These are phyloP conservation scores for Calendula officinalis DNA, from an alignment of 129 eudicot species.

Conservation along the genomic window DNA sequence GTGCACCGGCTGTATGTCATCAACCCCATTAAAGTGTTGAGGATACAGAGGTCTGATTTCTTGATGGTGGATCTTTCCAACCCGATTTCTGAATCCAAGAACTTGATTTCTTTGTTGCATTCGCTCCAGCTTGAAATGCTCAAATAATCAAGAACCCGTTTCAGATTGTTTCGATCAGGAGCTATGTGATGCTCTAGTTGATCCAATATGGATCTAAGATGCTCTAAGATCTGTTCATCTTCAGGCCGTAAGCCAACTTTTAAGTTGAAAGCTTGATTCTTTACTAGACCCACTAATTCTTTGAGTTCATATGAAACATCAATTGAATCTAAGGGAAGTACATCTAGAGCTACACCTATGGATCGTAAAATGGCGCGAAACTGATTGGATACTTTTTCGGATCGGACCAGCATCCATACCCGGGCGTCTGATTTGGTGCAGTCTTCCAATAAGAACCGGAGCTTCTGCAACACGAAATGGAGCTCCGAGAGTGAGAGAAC, in stretches of 20 bases:
- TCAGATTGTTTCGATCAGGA: constrained; percentile 47
- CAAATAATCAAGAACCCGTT: constrained; percentile 59
- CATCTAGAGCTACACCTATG: constrained; percentile 66
- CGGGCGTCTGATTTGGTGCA: constrained; percentile 48
- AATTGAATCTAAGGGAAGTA: constrained; percentile 32
- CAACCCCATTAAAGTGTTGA: constrained; percentile 53
- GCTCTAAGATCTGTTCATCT: constrained; percentile 34
- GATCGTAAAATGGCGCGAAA: constrained; percentile 44
- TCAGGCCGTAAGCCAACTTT: constrained; percentile 42
- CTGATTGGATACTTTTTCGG: constrained; percentile 41
- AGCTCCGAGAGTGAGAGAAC: constrained; percentile 63
- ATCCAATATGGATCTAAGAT: constrained; percentile 37
- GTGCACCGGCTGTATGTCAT: constrained; percentile 60
- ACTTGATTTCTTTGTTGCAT: constrained; percentile 57
- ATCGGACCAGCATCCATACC: constrained; percentile 54
- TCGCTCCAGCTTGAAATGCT: constrained; percentile 55
- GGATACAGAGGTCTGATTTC: constrained; percentile 44
- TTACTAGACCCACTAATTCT: constrained; percentile 49
- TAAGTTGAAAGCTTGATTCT: constrained; percentile 38
- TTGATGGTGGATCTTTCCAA: constrained; percentile 35
- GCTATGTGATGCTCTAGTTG: constrained; percentile 41
- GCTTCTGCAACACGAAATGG: constrained; percentile 74
- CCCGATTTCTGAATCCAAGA: constrained; percentile 54
- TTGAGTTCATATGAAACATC: constrained; percentile 36
- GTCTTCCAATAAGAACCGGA: constrained; percentile 56